Conservation (phyloP, 1,139 yeast genomes). For the Diutina ranongensis region DNA sequence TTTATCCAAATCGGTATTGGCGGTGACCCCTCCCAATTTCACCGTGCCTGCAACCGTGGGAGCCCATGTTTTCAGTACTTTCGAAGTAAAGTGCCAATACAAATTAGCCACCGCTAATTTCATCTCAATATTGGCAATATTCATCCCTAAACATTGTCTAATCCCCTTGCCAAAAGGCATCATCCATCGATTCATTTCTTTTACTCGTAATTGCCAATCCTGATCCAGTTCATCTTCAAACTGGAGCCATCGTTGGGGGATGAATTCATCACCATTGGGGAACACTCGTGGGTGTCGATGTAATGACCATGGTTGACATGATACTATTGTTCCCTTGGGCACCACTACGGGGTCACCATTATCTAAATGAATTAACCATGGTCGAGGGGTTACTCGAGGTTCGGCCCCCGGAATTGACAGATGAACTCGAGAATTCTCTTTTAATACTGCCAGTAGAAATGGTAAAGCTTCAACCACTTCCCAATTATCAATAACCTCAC, state of each 20-base stretch:
- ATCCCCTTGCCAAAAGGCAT: slow-evolving; percentile 67
- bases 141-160: slow-evolving; percentile 69
- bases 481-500: slow-evolving; percentile 18
- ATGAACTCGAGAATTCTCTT: slow-evolving; percentile 50
- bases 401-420: slow-evolving; percentile 70
- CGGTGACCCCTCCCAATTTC: slow-evolving; percentile 7
- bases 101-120: slow-evolving; percentile 44
- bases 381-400: slow-evolving; percentile 39
- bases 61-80: slow-evolving; percentile 19
- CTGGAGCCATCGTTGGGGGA: slow-evolving; percentile 54
- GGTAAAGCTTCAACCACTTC: slow-evolving; percentile 39
- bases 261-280: slow-evolving; percentile 37
- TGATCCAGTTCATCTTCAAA: slow-evolving; percentile 20
- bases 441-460: slow-evolving; percentile 43
- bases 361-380: slow-evolving; percentile 14
- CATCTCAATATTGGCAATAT: slow-evolving; percentile 57
- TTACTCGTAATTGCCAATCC: slow-evolving; percentile 26
- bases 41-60: slow-evolving; percentile 7
- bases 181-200: slow-evolving; percentile 39
- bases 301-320: slow-evolving; percentile 56
- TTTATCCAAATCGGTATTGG: slow-evolving; percentile 26
- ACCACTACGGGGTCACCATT: slow-evolving; percentile 18
- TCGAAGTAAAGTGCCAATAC: slow-evolving; percentile 34
- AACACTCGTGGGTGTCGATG: slow-evolving; percentile 43
- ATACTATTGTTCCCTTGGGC: slow-evolving; percentile 47